A percentile compares a stretch with the other conserved stretches of the same genome.
phyloP scores from a whole-genome alignment of 805 yeast species.

The Blastobotrys americana region DNA sequence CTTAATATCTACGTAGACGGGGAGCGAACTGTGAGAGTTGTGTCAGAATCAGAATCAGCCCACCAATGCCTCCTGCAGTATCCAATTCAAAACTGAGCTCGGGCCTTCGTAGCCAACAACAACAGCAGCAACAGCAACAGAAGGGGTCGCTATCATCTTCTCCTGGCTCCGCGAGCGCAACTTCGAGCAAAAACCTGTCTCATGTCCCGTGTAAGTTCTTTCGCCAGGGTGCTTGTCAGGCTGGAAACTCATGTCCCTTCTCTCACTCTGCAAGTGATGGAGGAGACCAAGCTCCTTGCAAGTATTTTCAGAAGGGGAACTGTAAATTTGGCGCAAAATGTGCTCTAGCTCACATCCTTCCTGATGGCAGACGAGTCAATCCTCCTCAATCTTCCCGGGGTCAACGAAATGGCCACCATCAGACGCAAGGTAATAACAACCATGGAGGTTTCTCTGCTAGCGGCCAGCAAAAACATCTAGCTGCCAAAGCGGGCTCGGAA shows the following conservation, averaged over 20 bases:
- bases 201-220: conserved; percentile 97
- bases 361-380: conserved; percentile 81
- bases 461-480: too few relatives aligned
- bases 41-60: too few relatives aligned
- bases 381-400: conserved; percentile 8
- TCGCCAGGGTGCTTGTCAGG: conserved; percentile 90
- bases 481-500: too few relatives aligned
- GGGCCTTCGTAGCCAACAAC: background rate
- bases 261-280: conserved; percentile 63
- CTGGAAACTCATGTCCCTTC: conserved; percentile 87
- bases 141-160: background rate
- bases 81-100: background rate
- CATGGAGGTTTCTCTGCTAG: too few relatives aligned
- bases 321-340: conserved; percentile 93
- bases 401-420: conserved; percentile 8
- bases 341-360: conserved; percentile 84
- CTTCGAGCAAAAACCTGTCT: conserved; percentile 49
- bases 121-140: background rate
- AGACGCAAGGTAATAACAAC: conserved; percentile 3
- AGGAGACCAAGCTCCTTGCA: conserved; percentile 60
- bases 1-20: too few relatives aligned
- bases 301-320: conserved; percentile 92
- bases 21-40: too few relatives aligned
- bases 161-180: conserved; percentile 9
- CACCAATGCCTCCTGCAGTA: too few relatives aligned